These are phyloP conservation scores for Lipomyces yamanashiensis DNA, from an alignment of 805 yeast species.

Conservation along the genomic window DNA sequence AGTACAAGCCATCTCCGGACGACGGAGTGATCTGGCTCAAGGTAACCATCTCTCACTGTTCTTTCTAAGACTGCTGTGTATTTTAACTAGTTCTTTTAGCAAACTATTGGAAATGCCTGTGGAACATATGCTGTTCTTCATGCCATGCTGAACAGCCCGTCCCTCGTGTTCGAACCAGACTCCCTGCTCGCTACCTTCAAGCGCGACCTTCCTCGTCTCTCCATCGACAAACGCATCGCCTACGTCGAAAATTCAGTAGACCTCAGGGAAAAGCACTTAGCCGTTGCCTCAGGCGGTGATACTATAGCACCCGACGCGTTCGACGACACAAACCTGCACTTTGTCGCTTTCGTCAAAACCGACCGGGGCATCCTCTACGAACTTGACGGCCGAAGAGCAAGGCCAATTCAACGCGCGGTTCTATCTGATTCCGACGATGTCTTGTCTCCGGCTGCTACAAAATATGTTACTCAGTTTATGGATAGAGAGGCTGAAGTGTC, in stretches of 20 bases:
- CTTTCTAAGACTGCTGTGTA: neutral
- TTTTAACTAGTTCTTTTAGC: slow-evolving; percentile 50
- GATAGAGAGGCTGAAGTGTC: slow-evolving; percentile 46
- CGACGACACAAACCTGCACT: slow-evolving; percentile 67
- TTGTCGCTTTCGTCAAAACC: slow-evolving; percentile 69
- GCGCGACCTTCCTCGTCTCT: slow-evolving; percentile 32
- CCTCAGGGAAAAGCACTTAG: slow-evolving; percentile 50
- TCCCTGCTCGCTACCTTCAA: slow-evolving; percentile 41
- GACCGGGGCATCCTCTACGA: slow-evolving; percentile 69
- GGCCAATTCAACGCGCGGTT: slow-evolving; percentile 68
- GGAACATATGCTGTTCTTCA: slow-evolving; percentile 90
- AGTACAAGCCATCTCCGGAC: slow-evolving; percentile 28
- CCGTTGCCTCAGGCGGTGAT: slow-evolving; percentile 47
- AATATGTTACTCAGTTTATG: slow-evolving; percentile 70
- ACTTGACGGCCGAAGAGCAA: slow-evolving; percentile 83
- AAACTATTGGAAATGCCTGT: slow-evolving; percentile 85
- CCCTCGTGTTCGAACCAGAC: slow-evolving; percentile 41
- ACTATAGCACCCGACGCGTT: slow-evolving; percentile 50
- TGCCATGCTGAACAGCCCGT: slow-evolving; percentile 50
- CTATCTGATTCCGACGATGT: slow-evolving; percentile 54
- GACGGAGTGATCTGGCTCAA: slow-evolving; percentile 65
- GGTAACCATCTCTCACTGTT: neutral
- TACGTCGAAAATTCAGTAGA: slow-evolving; percentile 51
- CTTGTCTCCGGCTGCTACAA: slow-evolving; percentile 55
- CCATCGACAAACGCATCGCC: slow-evolving; percentile 48